phyloP scores from a whole-genome alignment of 495 filamentous ascomycete genomes.

The Hypoxylon subgilvum region DNA sequence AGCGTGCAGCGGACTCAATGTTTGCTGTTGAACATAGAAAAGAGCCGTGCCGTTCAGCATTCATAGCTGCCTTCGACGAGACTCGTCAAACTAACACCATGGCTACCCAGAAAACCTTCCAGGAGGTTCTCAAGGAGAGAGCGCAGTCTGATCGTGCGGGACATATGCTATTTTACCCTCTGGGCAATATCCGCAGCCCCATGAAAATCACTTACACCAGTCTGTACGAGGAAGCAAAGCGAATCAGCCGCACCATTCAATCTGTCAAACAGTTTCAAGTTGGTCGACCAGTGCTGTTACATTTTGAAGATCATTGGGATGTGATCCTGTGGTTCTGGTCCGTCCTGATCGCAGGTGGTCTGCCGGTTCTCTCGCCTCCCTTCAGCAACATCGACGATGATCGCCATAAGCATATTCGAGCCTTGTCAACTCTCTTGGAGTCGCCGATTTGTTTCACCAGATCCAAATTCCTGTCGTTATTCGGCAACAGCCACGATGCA shows the following conservation, averaged over 20 bases:
- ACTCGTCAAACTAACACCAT: too few species aligned
- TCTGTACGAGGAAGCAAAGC: background rate
- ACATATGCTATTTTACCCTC: background rate
- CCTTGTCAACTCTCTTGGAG: conserved; percentile 13
- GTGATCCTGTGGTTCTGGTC: conserved; percentile 55
- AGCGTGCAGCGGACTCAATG: too few species aligned
- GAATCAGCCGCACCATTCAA: background rate
- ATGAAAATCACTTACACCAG: background rate
- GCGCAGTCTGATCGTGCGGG: background rate
- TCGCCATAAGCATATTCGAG: conserved; percentile 42
- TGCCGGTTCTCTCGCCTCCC: conserved; percentile 49
- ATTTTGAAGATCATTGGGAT: conserved; percentile 47
- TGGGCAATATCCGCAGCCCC: background rate
- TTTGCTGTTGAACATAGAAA: too few species aligned
- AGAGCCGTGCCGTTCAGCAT: too few species aligned
- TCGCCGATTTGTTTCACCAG: conserved; percentile 17
- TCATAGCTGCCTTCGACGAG: too few species aligned
- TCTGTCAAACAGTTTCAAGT: background rate
- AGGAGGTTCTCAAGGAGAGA: background rate
- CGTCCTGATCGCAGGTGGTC: conserved; percentile 45
- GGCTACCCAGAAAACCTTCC: background rate
- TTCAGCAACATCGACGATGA: conserved; percentile 40
- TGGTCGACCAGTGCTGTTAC: conserved; percentile 38
- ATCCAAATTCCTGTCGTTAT: background rate
- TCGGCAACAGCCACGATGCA: background rate